phyloP scores from a whole-genome alignment of 257 asterid genomes.

The Solanum chiquidenum region DNA sequence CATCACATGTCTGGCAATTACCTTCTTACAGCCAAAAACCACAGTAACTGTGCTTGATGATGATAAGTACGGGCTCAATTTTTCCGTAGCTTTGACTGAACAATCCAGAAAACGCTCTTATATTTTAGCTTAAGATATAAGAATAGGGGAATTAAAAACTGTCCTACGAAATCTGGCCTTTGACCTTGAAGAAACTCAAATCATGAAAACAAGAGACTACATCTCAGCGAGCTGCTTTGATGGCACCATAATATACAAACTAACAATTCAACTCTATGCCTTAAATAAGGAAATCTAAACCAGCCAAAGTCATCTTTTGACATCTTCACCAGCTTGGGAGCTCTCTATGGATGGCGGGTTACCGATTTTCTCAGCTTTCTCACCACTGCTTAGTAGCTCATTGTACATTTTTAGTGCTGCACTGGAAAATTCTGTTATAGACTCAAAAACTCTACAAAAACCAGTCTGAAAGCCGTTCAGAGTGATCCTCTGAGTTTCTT shows the following conservation, averaged over 20 bases:
- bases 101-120: background rate
- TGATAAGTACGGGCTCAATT: background rate
- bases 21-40: background rate
- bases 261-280: constrained; percentile 2
- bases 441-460: constrained; percentile 65
- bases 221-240: constrained; percentile 86
- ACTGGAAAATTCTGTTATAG: constrained; percentile 61
- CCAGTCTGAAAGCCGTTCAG: constrained; percentile 77
- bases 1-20: background rate
- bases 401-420: constrained; percentile 53
- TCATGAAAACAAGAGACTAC: background rate
- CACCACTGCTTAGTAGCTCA: constrained; percentile 27
- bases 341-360: constrained; percentile 31
- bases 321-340: constrained; percentile 26
- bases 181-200: constrained; percentile 7
- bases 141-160: background rate
- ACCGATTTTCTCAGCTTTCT: constrained; percentile 24
- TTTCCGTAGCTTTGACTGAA: background rate
- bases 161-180: background rate
- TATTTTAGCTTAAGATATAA: background rate
- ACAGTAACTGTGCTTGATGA: background rate
- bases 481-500: constrained; percentile 61
- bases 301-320: constrained; percentile 28
- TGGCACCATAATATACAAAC: constrained; percentile 32
- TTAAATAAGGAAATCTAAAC: background rate